Percentiles rank a stretch among this genome's conserved stretches.
Evolutionary conservation across 2,329 filamentous ascomycete species (phyloP).

Genomic region (Ascochyta fabae): DNA sequence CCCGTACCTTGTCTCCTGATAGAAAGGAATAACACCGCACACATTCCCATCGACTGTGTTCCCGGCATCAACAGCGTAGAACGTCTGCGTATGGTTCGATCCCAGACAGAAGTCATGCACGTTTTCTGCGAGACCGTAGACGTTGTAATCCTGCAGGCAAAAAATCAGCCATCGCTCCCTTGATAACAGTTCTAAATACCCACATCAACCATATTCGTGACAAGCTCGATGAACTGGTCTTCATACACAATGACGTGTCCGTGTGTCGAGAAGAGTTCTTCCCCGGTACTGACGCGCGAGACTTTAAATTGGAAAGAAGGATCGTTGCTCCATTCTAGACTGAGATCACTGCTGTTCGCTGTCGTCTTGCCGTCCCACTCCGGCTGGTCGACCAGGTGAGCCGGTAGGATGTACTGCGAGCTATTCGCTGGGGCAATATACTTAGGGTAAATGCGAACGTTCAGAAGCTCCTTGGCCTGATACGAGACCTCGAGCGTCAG

Average conservation of each 20-base stretch:
- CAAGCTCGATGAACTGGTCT: constrained; percentile 67
- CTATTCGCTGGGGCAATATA: constrained; percentile 20
- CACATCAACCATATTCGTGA: constrained; percentile 54
- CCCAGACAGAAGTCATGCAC: constrained; percentile 70
- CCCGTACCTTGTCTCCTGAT: constrained; percentile 21
- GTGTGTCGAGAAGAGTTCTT: constrained; percentile 71
- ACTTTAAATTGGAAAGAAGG: constrained; percentile 71
- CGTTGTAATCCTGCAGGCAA: constrained; percentile 62
- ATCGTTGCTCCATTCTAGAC: constrained; percentile 40
- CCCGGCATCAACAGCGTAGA: constrained; percentile 69
- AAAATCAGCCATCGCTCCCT: constrained; percentile 46
- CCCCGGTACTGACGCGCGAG: constrained; percentile 58
- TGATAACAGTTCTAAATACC: constrained; percentile 51
- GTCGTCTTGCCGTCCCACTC: constrained; percentile 23
- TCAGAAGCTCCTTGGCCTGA: constrained; percentile 51
- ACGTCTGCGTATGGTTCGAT: constrained; percentile 69
- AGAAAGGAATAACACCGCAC: constrained; percentile 22
- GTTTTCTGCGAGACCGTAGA: constrained; percentile 79
- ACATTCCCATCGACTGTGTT: constrained; percentile 21
- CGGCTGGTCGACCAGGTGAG: constrained; percentile 19
- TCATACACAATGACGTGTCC: constrained; percentile 75
- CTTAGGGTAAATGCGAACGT: constrained; percentile 25
- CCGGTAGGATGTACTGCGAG: constrained; percentile 19
- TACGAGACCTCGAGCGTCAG: constrained; percentile 64
- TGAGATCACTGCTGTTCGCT: constrained; percentile 18